Base-by-base conservation (phyloP, 257 asterid genomes). In the Scutellaria baicalensis region DNA sequence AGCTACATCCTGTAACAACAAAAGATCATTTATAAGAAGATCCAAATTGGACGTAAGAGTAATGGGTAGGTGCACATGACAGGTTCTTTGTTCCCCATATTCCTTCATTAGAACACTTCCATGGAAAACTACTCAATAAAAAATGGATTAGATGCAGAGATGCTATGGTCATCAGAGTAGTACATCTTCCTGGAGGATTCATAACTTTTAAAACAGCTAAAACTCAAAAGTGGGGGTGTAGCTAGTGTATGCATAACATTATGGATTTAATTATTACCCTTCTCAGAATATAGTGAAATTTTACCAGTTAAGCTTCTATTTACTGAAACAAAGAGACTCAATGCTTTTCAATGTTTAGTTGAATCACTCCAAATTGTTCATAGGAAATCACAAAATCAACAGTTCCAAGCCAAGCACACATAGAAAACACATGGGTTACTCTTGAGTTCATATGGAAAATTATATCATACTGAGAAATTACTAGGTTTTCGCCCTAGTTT, bases 1-100 rank as follows among this genome's bases (percentile, higher is more conserved):
- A 59, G 99, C 96, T 58, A 89, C 85, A 81, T 94, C 99, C 97
- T 94, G 93, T 36, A 39, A 78, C 44, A 61, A 77, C 40, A 55
- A 72, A 36, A 73, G 9, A 77, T 63, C 56, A 55, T 76, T 66
- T 70, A 71, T 72, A 56, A 50, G 71, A 62, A 59, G 71, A 23
- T 45, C 52, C 62, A 20, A 31, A 52, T 44, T 43, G 60, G 66
- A 60, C 18, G 52, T n/a, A 49, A 66, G 71, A 70, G 58, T 33
- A 67, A 54, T 0, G 20, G 45, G 72, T 0, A 14, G 45, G 72
- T 35, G 64, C 44, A 74, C 59, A 54, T 64, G 17, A 44, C 47
- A 33, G 35, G 6, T 18, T 73, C 49, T 54, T 35, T 39, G 56
- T 14, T 42, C 11, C 18, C 48, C 31, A 40, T 27, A 57, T 69